Evolutionary conservation across 225 moss, liverwort and hornwort species (phyloP).

Genomic region (Antitrichia curtipendula): DNA sequence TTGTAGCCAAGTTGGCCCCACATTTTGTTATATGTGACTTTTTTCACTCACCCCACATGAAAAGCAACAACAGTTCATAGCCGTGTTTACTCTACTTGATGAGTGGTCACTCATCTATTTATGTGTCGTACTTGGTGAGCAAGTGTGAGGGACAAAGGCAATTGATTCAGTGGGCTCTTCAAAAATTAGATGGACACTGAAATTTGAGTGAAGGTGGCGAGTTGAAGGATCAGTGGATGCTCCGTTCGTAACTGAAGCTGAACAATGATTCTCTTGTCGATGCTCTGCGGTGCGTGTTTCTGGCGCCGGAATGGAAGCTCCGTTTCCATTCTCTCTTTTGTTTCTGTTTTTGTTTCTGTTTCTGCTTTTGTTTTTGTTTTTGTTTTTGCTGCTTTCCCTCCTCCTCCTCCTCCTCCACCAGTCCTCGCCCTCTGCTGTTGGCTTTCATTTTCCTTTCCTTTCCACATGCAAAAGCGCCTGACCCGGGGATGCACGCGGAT

Average conservation of each 20-base stretch:
- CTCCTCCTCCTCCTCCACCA: too few species aligned
- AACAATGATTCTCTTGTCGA: background rate
- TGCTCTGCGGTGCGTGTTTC: background rate
- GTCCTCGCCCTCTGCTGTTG: too few species aligned
- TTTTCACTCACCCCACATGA: too few species aligned
- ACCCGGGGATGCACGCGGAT: background rate
- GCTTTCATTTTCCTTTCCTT: background rate
- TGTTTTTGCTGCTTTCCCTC: too few species aligned
- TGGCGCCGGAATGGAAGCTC: background rate
- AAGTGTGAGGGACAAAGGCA: too few species aligned
- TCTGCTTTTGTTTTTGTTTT: too few species aligned
- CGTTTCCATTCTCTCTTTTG: background rate
- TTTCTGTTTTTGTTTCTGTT: too few species aligned
- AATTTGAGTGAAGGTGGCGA: background rate
- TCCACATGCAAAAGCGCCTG: background rate
- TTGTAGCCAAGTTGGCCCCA: too few species aligned
- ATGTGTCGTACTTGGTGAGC: background rate
- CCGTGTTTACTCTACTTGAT: background rate
- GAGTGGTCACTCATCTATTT: background rate
- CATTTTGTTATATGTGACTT: too few species aligned
- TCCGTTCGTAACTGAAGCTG: background rate
- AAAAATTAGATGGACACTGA: background rate
- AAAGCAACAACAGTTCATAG: too few species aligned
- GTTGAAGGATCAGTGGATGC: background rate
- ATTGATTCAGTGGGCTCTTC: background rate